Evolutionary conservation across 169 alveolate genomes (phyloP).

Genomic region (Babesia gibsoni): DNA sequence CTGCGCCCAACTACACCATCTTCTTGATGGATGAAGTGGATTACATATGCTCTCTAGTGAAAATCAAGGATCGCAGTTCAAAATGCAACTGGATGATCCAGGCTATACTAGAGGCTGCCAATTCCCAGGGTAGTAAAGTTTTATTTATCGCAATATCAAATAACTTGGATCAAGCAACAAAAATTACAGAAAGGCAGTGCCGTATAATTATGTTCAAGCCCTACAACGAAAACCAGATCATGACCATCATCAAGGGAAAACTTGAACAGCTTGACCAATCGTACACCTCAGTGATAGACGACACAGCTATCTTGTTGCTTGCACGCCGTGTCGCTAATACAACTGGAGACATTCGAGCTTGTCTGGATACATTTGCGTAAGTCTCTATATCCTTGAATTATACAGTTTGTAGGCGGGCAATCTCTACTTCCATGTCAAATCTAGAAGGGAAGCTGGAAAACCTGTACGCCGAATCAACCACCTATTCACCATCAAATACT

Average conservation of each 20-base stretch:
- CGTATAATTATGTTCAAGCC: constrained; percentile 52
- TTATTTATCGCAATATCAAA: constrained; percentile 50
- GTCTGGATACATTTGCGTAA: constrained; percentile 63
- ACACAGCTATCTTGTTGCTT: constrained; percentile 44
- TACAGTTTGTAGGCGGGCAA: constrained; percentile 40
- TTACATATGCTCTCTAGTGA: constrained; percentile 20
- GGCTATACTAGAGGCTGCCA: constrained; percentile 43
- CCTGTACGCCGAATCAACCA: background rate
- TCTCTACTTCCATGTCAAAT: constrained; percentile 42
- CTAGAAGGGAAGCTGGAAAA: constrained; percentile 18
- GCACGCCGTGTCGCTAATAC: constrained; percentile 66
- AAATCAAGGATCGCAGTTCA: background rate
- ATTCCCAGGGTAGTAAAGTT: constrained; percentile 38
- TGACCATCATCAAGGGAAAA: constrained; percentile 48
- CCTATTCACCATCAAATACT: background rate
- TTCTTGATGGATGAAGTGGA: constrained; percentile 62
- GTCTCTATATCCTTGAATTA: background rate
- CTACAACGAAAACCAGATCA: constrained; percentile 52
- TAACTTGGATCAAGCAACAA: constrained; percentile 54
- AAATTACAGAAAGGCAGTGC: constrained; percentile 40
- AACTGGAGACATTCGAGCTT: constrained; percentile 60
- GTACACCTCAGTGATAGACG: constrained; percentile 30
- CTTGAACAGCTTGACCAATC: constrained; percentile 24
- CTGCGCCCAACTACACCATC: constrained; percentile 10
- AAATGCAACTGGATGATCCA: constrained; percentile 60